Conservation (phyloP, 225 moss, liverwort and hornwort species). For the Physcomitrium patens region DNA sequence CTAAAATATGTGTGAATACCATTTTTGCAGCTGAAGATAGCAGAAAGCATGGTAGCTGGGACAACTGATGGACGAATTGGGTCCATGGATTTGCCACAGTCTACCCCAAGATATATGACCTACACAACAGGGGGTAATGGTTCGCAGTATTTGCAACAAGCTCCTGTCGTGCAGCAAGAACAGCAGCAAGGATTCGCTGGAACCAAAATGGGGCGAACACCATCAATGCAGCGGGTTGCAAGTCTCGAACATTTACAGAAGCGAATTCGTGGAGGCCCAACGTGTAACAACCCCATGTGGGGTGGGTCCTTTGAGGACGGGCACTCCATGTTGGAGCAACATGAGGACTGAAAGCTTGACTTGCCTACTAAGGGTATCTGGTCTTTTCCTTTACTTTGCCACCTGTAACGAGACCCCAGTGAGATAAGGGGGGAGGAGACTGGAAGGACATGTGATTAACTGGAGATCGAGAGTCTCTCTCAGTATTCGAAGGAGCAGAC, state of each 20-base stretch:
- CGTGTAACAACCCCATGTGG: slow-evolving; percentile 61
- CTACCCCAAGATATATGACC: not conserved
- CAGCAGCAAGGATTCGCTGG: slow-evolving; percentile 38
- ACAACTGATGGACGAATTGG: slow-evolving; percentile 40
- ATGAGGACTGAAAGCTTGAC: slow-evolving; percentile 33
- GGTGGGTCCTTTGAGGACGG: slow-evolving; percentile 67
- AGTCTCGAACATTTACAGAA: slow-evolving; percentile 87
- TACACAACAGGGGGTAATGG: not conserved
- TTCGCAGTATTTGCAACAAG: not conserved
- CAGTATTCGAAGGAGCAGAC: not conserved
- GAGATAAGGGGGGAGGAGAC: slow-evolving; percentile 14
- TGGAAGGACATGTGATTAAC: not conserved
- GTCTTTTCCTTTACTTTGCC: not conserved
- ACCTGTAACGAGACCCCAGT: not conserved
- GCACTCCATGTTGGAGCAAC: slow-evolving; percentile 65
- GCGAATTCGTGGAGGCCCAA: slow-evolving; percentile 63
- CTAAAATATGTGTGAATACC: not conserved
- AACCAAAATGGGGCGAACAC: slow-evolving; percentile 88
- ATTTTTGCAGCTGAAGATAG: slow-evolving; percentile 73
- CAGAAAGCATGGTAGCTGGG: slow-evolving; percentile 67
- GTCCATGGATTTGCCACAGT: slow-evolving; percentile 36
- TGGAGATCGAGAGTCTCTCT: not conserved
- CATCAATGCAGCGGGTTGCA: slow-evolving; percentile 91
- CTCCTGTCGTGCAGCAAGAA: slow-evolving; percentile 26
- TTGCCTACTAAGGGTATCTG: not conserved